A percentile compares a stretch with the other conserved stretches of the same genome.
These are phyloP conservation scores for Plasmodium cynomolgi DNA, from an alignment of 169 alveolate species.

Conservation along the genomic window DNA sequence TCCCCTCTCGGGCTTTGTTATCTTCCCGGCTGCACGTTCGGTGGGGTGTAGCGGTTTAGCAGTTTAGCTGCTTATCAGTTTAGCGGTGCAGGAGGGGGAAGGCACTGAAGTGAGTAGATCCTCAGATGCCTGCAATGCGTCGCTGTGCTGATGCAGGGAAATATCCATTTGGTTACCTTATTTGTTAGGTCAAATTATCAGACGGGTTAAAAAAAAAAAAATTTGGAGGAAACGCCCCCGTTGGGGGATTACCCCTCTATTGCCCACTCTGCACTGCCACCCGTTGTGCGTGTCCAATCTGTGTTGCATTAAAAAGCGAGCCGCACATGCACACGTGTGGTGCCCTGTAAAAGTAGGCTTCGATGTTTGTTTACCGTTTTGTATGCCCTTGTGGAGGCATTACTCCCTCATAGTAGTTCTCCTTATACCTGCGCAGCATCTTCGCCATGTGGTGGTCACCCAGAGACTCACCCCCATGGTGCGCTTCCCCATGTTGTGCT, in stretches of 20 bases:
- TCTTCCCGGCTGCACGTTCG: neutral
- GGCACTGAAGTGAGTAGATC: too few species aligned
- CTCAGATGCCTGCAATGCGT: too few species aligned
- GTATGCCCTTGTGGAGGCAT: neutral
- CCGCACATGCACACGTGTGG: neutral
- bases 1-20: neutral
- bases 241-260: neutral
- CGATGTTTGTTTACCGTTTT: neutral
- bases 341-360: neutral
- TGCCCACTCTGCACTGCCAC: neutral
- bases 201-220: neutral
- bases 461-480: neutral
- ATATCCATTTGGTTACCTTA: neutral
- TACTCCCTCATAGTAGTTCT: slow-evolving; percentile 19
- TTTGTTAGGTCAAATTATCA: neutral
- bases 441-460: neutral
- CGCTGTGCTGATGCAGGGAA: neutral
- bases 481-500: neutral
- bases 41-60: neutral
- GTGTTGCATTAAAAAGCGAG: neutral
- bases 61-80: too few species aligned
- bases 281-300: neutral
- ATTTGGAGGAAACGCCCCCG: neutral
- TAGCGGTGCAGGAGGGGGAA: too few species aligned
- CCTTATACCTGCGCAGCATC: slow-evolving; percentile 21